Evolutionary conservation across 768 basidiomycete species (phyloP).

Genomic region (Kwoniella bestiolae): DNA sequence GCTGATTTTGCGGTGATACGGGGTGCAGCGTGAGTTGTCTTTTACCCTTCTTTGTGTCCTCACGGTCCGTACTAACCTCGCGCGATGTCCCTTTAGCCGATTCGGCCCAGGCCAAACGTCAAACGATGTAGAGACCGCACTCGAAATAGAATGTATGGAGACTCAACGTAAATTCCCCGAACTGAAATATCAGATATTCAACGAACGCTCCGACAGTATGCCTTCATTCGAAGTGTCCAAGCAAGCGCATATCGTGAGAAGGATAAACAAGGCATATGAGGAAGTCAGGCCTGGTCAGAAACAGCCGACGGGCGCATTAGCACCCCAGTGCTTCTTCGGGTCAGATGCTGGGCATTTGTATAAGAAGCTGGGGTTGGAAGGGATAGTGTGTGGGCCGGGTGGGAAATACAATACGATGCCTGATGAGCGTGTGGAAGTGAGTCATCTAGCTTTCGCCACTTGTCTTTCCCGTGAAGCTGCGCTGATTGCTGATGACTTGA

Average conservation of each 20-base stretch:
- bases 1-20: constrained; percentile 22
- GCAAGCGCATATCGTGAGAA: constrained; percentile 24
- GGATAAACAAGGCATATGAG: constrained; percentile 20
- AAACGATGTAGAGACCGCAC: constrained; percentile 14
- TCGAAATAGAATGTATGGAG: constrained; percentile 16
- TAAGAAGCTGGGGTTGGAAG: constrained; percentile 16
- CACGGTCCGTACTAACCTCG: no score
- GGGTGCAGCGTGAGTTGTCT: constrained; percentile 24
- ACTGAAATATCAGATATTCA: constrained; percentile 17
- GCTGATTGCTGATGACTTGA: background rate
- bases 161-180: constrained; percentile 13
- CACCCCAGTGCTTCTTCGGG: constrained; percentile 25
- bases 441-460: background rate
- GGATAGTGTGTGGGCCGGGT: constrained; percentile 30
- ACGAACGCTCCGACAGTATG: constrained; percentile 21
- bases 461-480: background rate
- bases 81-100: no score
- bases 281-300: constrained; percentile 15
- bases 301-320: constrained; percentile 19
- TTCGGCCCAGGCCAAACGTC: constrained; percentile 31
- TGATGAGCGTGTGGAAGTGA: constrained; percentile 29
- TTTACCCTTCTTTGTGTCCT: no score
- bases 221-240: constrained; percentile 28
- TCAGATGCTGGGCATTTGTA: constrained; percentile 25
- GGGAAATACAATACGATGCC: constrained; percentile 34